Evolutionary conservation across 2,329 filamentous ascomycete species (phyloP).

Genomic region (Didymosphaeria variabile): DNA sequence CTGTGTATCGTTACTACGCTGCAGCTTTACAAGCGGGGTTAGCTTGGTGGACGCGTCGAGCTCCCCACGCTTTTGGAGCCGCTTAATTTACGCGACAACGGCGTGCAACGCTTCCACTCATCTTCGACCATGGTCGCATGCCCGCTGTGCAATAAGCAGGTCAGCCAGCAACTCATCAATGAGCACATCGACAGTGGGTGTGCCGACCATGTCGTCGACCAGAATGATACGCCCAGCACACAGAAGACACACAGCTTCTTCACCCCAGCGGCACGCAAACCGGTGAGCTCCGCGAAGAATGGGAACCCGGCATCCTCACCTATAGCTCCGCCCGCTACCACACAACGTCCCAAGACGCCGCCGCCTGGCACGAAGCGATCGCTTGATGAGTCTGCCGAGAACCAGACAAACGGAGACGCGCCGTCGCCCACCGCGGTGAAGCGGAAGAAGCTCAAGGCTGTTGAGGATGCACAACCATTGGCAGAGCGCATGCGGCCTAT

Average conservation of each 20-base stretch:
- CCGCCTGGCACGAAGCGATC: conserved; percentile 38
- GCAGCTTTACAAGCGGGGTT: neutral
- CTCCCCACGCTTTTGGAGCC: neutral
- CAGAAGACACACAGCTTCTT: conserved; percentile 62
- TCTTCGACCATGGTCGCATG: conserved; percentile 70
- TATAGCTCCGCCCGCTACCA: conserved; percentile 20
- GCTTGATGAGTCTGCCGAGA: conserved; percentile 31
- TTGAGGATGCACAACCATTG: conserved; percentile 78
- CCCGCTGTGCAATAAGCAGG: conserved; percentile 80
- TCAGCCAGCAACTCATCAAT: conserved; percentile 82
- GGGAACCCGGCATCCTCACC: conserved; percentile 32
- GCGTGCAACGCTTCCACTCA: conserved; percentile 22
- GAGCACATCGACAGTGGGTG: conserved; percentile 89
- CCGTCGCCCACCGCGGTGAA: conserved; percentile 59
- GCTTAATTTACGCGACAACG: conserved; percentile 34
- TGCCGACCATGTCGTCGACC: conserved; percentile 69
- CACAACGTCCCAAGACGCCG: conserved; percentile 36
- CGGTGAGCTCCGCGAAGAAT: conserved; percentile 29
- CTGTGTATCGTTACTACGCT: neutral
- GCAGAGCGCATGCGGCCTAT: conserved; percentile 93
- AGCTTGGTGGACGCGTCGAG: neutral
- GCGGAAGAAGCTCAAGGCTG: conserved; percentile 66
- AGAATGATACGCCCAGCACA: conserved; percentile 46
- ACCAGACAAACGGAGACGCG: conserved; percentile 27
- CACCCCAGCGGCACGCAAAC: conserved; percentile 59